These are phyloP conservation scores for Serendipita vermifera DNA, from an alignment of 768 basidiomycete genomes.

Conservation along the genomic window DNA sequence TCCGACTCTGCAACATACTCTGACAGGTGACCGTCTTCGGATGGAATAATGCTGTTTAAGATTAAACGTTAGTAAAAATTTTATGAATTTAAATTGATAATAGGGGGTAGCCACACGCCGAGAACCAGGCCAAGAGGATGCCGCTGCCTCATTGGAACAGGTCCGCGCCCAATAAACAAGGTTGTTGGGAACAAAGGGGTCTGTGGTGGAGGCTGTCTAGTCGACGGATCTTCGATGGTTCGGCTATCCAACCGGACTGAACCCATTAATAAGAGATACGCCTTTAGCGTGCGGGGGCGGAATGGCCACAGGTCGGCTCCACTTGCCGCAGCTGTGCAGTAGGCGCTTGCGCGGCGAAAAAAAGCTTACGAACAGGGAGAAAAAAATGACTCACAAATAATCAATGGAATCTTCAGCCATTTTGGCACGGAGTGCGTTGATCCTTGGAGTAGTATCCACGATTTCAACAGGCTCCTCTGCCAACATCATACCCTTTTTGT, in stretches of 20 bases:
- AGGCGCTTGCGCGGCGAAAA: background rate
- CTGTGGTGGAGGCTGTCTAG: background rate
- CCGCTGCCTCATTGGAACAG: no score
- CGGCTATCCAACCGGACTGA: no score
- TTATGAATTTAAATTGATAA: background rate
- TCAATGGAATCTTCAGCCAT: conserved; percentile 59
- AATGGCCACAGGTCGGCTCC: background rate
- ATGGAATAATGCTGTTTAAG: conserved; percentile 50
- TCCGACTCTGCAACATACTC: conserved; percentile 70
- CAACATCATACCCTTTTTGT: background rate
- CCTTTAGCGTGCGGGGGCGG: background rate
- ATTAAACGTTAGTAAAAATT: conserved; percentile 12
- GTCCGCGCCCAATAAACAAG: background rate
- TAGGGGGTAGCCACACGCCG: background rate
- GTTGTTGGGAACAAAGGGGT: background rate
- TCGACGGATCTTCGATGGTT: no score
- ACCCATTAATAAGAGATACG: no score
- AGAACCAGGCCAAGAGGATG: no score
- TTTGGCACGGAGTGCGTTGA: conserved; percentile 48
- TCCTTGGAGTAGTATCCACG: conserved; percentile 44
- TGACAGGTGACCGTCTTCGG: conserved; percentile 71
- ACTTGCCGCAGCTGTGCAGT: conserved; percentile 5
- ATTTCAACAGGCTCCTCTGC: background rate
- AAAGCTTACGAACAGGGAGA: background rate
- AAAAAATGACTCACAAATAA: conserved; percentile 48